Base-by-base conservation (phyloP, 345 rosid species). In the Dovyalis caffra region DNA sequence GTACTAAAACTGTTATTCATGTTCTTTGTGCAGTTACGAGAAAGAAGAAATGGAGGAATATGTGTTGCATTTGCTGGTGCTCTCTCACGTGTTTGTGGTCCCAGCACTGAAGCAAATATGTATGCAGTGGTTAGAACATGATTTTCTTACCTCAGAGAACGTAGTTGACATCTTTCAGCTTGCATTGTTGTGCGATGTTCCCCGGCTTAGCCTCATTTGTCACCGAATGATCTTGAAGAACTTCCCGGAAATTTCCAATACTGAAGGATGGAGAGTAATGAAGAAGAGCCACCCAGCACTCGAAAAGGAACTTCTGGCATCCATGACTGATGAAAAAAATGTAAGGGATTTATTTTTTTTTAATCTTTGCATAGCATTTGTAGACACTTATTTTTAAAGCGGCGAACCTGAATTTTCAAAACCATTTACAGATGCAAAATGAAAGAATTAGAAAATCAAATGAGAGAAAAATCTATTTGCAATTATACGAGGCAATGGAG, bases 191-290 rank as follows among this genome's bases (percentile, higher is more conserved):
- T 95, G 97, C 58, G 94, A 92, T 68, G 87, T 88, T 56, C 95
- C 99, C 63, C 82, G 94, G 63, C 93, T 95, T 32, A 70, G 87
- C 74, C 75, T 90, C 69, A 74, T 91, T 74, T 87, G 89, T 78
- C 94, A 92, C 73, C 88, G 92, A 32, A 89, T 77, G 91, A 88
- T 92, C 73, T 38, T 88, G 64, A 83, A 57, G 71, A 86, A 89
- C 83, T 89, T 89, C 70, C 76, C 78, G 70, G 84, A 74, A 28
- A 80, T 92, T 60, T 82, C 83, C 8, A 75, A 38, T 0, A 82
- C 95, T 0, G 94, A 90, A 81, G 97, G 95, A 23, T 92, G 99
- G 99, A 77, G 65, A 25, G 92, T 83, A 31, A 90, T 92, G 99
- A 91, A 79, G 90, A 69, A 80, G 81, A 91, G 97, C 75, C 95